These are phyloP conservation scores for Digitaria exilis DNA, from an alignment of 202 grass and related monocot species.

Conservation along the genomic window DNA sequence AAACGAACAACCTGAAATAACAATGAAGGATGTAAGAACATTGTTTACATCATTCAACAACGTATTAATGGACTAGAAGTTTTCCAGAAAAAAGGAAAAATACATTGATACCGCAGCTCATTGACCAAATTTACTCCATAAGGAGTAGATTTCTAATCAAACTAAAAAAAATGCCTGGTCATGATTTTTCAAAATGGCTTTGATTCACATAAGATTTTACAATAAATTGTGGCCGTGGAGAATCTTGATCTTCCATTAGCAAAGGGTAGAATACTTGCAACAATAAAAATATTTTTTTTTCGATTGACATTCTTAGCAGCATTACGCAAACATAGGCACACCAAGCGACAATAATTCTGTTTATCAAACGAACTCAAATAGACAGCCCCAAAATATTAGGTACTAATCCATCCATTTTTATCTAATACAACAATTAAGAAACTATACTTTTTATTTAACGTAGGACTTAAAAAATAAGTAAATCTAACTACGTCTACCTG, in stretches of 20 bases:
- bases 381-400: conserved; percentile 11
- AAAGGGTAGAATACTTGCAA: neutral
- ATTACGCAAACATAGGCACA: neutral
- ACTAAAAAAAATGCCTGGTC: neutral
- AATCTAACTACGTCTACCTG: neutral
- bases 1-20: conserved; percentile 84
- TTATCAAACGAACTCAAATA: conserved; percentile 11
- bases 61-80: neutral
- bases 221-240: neutral
- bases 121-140: neutral
- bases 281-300: neutral
- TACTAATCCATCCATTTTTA: neutral
- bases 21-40: conserved; percentile 23
- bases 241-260: neutral
- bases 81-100: neutral
- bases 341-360: neutral
- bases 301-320: neutral
- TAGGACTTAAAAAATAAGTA: neutral
- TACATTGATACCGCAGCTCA: neutral
- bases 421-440: neutral
- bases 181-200: conserved; percentile 27
- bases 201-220: conserved; percentile 20
- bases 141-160: neutral
- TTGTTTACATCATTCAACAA: neutral
- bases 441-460: neutral